phyloP scores from a whole-genome alignment of 2,329 filamentous ascomycete genomes.

The Fusarium sp. region DNA sequence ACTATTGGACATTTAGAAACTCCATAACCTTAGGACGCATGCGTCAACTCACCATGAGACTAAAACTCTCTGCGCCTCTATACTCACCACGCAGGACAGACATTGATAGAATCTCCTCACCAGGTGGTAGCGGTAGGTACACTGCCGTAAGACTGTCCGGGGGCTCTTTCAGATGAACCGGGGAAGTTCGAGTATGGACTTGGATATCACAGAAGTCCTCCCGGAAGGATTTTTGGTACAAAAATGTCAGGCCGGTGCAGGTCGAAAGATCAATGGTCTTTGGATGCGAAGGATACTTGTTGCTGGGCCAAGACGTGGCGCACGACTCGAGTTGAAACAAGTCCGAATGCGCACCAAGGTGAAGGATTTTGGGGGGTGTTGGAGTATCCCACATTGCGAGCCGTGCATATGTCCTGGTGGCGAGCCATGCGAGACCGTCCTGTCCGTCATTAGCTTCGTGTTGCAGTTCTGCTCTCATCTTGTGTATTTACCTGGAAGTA shows the following conservation, averaged over 20 bases:
- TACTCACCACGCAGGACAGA: not conserved
- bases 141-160: not conserved
- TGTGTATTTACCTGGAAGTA: not conserved
- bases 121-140: not conserved
- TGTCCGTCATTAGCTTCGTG: not conserved
- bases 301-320: not conserved
- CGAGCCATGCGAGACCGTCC: not conserved
- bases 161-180: not conserved
- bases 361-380: not conserved
- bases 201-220: not conserved
- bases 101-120: not conserved
- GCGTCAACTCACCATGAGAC: not conserved
- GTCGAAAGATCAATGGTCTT: not conserved
- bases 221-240: not conserved
- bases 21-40: too few relatives aligned
- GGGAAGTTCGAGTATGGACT: not conserved
- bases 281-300: not conserved
- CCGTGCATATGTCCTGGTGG: not conserved
- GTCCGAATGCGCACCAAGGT: not conserved
- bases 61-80: not conserved
- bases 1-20: not conserved
- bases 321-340: not conserved
- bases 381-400: not conserved
- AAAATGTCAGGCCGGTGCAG: not conserved
- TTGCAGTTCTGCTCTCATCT: too few relatives aligned